Base-by-base conservation (phyloP, 345 rosid genomes). In the Eucalyptus regnans region DNA sequence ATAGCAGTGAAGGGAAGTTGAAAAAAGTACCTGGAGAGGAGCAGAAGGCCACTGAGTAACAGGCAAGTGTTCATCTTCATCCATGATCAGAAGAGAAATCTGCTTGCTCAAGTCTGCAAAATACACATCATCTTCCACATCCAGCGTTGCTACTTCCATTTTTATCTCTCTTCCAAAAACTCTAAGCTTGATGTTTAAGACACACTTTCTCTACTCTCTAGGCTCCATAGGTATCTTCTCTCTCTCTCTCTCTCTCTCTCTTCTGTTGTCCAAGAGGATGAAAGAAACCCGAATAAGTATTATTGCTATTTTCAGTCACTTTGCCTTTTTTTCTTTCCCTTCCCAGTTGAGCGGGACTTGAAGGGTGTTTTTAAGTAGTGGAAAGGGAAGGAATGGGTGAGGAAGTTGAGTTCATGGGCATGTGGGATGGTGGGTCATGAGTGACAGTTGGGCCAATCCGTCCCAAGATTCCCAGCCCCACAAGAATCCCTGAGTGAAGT, bases 61-160 rank as follows among this genome's bases (percentile, higher is more conserved):
- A 60, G 89, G 91, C 94, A 49, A 95, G 88, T 94, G 98, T 60
- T 97, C 99, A 22, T 97, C 99, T 51, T 97, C 99, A 20, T 90
- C 99, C 98, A 94, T 96, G 92, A 97, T 96, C 33, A 97, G 97
- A 87, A 97, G 98, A 90, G 99, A 96, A 90, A 97, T 96, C 90
- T 92, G 98, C 94, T 91, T 96, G 96, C 97, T 96, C 52, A 97
- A 92, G 93, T 97, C 99, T 87, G 99, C 99, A 90, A 96, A 97
- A 90, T 92, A 93, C 92, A 95, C 84, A 90, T 96, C 99, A 94
- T 97, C 99, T 92, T 97, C 99, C 54, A 95, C 90, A 89, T 96
- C 99, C 93, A 94, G 90, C 43, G 83, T 41, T 68, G 95, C 91
- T 71, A 91, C 91, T 90, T 92, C 94, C 94, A 92, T 91, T 31